A percentile compares a stretch with the other conserved stretches of the same genome.
Evolutionary conservation across 139 green algal genomes (phyloP).

Genomic region (Chlorella sp.): DNA sequence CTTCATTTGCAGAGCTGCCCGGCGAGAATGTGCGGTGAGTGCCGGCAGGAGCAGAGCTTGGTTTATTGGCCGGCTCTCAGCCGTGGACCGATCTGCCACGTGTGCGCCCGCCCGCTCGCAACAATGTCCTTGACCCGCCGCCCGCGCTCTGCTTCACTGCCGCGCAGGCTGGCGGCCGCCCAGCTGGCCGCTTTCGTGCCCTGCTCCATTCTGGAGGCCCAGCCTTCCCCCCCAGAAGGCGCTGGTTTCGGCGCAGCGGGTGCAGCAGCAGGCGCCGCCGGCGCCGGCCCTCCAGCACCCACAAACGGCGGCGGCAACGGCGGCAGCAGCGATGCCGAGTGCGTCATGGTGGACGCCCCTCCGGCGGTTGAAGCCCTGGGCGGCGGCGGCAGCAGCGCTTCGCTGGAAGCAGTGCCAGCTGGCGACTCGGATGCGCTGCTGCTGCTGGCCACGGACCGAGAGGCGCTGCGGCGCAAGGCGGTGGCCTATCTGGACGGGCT

Average conservation of each 20-base stretch:
- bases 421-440: conserved; percentile 36
- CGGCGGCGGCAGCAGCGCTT: conserved; percentile 1
- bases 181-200: conserved; percentile 42
- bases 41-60: too few relatives aligned
- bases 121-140: too few relatives aligned
- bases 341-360: not conserved
- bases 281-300: not conserved
- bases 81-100: too few relatives aligned
- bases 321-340: conserved; percentile 10
- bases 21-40: conserved; percentile 16
- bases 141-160: too few relatives aligned
- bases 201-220: conserved; percentile 36
- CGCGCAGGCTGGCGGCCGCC: conserved; percentile 17
- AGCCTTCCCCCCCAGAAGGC: too few relatives aligned
- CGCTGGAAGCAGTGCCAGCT: not conserved
- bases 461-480: conserved; percentile 16
- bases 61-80: too few relatives aligned
- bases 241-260: too few relatives aligned
- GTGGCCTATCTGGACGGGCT: conserved; percentile 32
- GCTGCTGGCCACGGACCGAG: conserved; percentile 17
- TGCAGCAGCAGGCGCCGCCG: not conserved
- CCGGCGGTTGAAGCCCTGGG: not conserved
- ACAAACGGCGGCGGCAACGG: conserved; percentile 22
- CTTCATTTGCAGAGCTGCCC: not conserved
- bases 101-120: too few relatives aligned